Evolutionary conservation across 805 yeast species (phyloP).

Genomic region (Ogataea siamensis): DNA sequence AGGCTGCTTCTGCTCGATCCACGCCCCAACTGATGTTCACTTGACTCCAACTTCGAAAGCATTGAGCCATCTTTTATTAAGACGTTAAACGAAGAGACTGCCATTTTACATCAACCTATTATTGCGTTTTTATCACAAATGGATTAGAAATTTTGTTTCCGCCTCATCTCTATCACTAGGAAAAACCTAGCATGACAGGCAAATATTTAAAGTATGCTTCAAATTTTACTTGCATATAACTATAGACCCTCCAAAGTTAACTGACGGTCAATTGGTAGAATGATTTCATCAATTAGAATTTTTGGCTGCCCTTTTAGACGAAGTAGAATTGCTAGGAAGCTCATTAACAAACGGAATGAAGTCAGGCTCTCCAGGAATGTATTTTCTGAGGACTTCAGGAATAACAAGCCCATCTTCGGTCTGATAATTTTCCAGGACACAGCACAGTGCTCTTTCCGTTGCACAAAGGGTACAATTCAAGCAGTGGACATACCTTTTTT

Average conservation of each 20-base stretch:
- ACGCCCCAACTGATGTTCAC: too few species aligned
- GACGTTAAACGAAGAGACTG: too few species aligned
- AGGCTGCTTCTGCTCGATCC: too few species aligned
- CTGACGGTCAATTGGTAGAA: not conserved
- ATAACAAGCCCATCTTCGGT: constrained; percentile 91
- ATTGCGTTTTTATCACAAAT: too few species aligned
- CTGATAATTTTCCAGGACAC: constrained; percentile 96
- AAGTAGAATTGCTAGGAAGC: constrained; percentile 90
- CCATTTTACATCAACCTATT: too few species aligned
- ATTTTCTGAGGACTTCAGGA: constrained; percentile 94
- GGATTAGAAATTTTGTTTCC: too few species aligned
- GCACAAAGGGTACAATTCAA: constrained; percentile 96
- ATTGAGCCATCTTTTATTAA: not conserved
- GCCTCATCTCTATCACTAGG: too few species aligned
- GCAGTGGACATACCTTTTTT: constrained; percentile 98
- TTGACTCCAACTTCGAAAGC: not conserved
- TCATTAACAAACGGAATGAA: constrained; percentile 88
- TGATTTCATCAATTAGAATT: constrained; percentile 1
- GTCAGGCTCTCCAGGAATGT: constrained; percentile 98
- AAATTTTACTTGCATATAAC: not conserved
- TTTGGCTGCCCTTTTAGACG: constrained; percentile 56
- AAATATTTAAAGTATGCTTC: not conserved
- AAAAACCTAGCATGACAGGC: too few species aligned
- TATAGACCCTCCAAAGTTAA: too few species aligned
- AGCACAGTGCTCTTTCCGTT: constrained; percentile 97